A percentile compares a stretch with the other conserved stretches of the same genome.
Conservation (phyloP, 1,284 basidiomycete genomes). For the Sporisorium reilianum region DNA sequence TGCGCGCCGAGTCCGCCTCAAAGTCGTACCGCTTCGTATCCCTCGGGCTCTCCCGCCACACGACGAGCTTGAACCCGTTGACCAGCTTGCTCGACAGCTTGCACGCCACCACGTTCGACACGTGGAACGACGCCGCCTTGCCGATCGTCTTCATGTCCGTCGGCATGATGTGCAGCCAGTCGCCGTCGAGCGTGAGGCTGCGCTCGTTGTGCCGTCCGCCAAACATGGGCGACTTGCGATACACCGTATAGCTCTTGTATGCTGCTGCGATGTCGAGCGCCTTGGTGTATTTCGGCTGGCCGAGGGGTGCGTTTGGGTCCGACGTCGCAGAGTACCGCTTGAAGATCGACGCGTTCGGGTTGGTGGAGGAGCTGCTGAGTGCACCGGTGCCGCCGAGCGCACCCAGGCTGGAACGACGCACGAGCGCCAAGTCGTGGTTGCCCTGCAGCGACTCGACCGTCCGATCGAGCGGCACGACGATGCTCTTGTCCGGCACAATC, state of each 20-base stretch:
- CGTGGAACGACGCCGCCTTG: slow-evolving; percentile 87
- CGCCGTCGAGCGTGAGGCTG: slow-evolving; percentile 91
- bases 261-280: slow-evolving; percentile 70
- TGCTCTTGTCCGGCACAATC: slow-evolving; percentile 68
- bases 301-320: slow-evolving; percentile 74
- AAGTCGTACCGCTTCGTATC: slow-evolving; percentile 91
- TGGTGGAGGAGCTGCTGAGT: slow-evolving; percentile 74
- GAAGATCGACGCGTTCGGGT: slow-evolving; percentile 79
- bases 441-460: slow-evolving; percentile 93
- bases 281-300: slow-evolving; percentile 69
- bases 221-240: slow-evolving; percentile 85
- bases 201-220: slow-evolving; percentile 86
- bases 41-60: slow-evolving; percentile 77
- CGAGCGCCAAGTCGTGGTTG: slow-evolving; percentile 84
- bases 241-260: slow-evolving; percentile 93
- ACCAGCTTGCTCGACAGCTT: slow-evolving; percentile 85
- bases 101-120: slow-evolving; percentile 85
- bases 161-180: slow-evolving; percentile 82
- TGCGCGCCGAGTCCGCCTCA: slow-evolving; percentile 87
- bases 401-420: slow-evolving; percentile 74
- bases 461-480: slow-evolving; percentile 92
- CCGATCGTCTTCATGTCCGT: slow-evolving; percentile 55
- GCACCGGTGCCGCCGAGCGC: slow-evolving; percentile 69
- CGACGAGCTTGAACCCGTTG: slow-evolving; percentile 85
- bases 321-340: slow-evolving; percentile 76